Evolutionary conservation across 73 alveolate genomes (phyloP).

Genomic region (Tetrahymena thermophila): DNA sequence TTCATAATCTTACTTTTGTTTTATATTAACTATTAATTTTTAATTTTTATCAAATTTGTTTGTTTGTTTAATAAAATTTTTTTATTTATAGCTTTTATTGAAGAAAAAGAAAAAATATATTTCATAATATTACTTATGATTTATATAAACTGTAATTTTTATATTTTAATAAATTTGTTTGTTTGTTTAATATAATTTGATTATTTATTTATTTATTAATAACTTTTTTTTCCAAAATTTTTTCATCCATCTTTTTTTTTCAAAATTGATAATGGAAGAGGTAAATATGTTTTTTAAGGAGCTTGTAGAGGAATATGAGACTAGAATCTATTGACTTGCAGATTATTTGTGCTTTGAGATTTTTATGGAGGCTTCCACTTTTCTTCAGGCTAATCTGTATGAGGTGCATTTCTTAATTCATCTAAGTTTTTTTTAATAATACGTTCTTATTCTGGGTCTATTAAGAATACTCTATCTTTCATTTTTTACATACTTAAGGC

Average conservation of each 20-base stretch:
- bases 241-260: neutral
- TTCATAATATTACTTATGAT: too few relatives aligned
- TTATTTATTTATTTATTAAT: neutral
- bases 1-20: too few relatives aligned
- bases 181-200: too few relatives aligned
- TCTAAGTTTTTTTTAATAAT: neutral
- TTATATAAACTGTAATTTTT: too few relatives aligned
- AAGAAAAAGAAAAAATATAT: too few relatives aligned
- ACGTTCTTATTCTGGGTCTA: neutral
- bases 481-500: neutral
- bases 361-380: neutral
- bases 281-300: neutral
- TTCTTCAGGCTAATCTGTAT: neutral
- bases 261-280: neutral
- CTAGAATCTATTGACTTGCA: neutral
- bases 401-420: neutral
- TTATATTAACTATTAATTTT: too few relatives aligned
- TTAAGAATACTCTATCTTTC: neutral
- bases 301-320: neutral
- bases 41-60: too few relatives aligned
- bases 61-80: too few relatives aligned
- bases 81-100: too few relatives aligned
- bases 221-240: neutral
- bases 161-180: too few relatives aligned
- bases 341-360: neutral